phyloP scores from a whole-genome alignment of 257 asterid genomes.

The Ligustrum vulgare region DNA sequence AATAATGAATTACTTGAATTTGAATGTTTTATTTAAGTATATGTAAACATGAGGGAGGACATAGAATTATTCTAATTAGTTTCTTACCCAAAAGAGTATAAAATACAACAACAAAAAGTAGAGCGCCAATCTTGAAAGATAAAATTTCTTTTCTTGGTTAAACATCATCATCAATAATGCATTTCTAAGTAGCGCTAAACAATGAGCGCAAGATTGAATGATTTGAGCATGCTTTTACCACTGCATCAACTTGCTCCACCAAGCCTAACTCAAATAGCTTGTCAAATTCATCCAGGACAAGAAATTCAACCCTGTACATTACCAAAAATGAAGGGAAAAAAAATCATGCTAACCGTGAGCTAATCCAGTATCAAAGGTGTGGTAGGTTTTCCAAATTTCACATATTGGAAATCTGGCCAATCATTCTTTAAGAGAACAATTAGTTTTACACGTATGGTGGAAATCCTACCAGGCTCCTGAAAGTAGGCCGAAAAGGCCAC shows the following conservation, averaged over 20 bases:
- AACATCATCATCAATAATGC: background rate
- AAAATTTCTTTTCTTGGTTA: background rate
- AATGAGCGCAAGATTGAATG: conserved; percentile 80
- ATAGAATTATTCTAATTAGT: background rate
- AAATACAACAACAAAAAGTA: background rate
- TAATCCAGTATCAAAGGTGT: conserved; percentile 5
- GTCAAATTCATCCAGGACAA: conserved; percentile 92
- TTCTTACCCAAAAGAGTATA: background rate
- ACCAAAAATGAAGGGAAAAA: conserved; percentile 6
- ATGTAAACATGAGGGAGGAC: too few species aligned
- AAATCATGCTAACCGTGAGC: background rate
- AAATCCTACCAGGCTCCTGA: too few species aligned
- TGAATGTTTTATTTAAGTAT: too few species aligned
- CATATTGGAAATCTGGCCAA: background rate
- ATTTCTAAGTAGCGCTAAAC: conserved; percentile 91
- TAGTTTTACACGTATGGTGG: too few species aligned
- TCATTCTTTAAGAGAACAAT: too few species aligned
- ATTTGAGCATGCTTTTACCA: conserved; percentile 89
- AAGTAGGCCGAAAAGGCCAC: too few species aligned
- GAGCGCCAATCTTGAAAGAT: background rate
- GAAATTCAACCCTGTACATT: conserved; percentile 76
- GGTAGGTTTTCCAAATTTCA: background rate
- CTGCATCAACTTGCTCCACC: conserved; percentile 88
- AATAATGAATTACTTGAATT: too few species aligned
- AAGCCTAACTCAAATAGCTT: conserved; percentile 86